These are phyloP conservation scores for Thelonectria discophora DNA, from an alignment of 2,329 filamentous ascomycete species.

Conservation along the genomic window DNA sequence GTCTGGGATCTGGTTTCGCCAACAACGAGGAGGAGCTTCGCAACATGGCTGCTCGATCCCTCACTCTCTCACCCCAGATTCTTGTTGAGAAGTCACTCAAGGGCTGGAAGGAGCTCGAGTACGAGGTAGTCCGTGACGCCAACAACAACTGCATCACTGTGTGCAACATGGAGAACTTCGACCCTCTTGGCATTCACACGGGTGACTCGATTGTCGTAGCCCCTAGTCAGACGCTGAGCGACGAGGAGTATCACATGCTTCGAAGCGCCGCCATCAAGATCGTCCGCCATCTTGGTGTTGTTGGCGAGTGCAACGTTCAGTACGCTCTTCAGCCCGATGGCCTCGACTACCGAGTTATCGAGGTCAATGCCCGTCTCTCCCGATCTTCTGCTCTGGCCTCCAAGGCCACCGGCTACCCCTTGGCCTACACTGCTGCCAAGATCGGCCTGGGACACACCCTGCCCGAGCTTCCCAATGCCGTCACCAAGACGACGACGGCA, in stretches of 20 bases:
- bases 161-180: conserved; percentile 87
- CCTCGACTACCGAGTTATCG: conserved; percentile 97
- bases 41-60: conserved; percentile 89
- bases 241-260: conserved; percentile 99
- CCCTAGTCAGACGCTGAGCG: conserved; percentile 93
- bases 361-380: conserved; percentile 98
- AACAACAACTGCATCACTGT: conserved; percentile 99
- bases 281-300: conserved; percentile 93
- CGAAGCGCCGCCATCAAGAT: conserved; percentile 98
- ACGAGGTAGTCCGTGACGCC: conserved; percentile 96
- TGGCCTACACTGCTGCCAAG: conserved; percentile 97
- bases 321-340: conserved; percentile 97
- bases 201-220: conserved; percentile 99
- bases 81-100: conserved; percentile 98
- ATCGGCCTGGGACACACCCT: conserved; percentile 96
- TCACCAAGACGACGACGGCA: conserved; percentile 97
- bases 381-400: conserved; percentile 96
- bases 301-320: conserved; percentile 98
- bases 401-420: conserved; percentile 96
- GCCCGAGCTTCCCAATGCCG: conserved; percentile 94
- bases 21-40: conserved; percentile 93
- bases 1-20: conserved; percentile 95
- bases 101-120: conserved; percentile 99
- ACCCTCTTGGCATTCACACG: conserved; percentile 96
- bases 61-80: conserved; percentile 95